phyloP scores from a whole-genome alignment of 2,329 filamentous ascomycete genomes.

The Cladosporium sp. region DNA sequence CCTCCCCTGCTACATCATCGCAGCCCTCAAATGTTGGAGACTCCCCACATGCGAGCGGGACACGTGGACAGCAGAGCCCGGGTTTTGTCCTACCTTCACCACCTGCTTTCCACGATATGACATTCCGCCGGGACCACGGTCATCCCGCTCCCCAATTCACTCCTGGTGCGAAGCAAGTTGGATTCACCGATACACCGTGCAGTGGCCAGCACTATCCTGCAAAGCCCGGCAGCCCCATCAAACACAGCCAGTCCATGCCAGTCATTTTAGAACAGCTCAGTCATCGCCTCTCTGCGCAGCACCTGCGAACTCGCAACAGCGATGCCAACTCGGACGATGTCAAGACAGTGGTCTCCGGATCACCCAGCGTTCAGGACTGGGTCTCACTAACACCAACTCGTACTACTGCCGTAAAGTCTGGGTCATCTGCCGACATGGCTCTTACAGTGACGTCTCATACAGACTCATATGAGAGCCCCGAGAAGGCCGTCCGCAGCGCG shows the following conservation, averaged over 20 bases:
- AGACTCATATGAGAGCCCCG: not conserved
- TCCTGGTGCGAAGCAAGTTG: not conserved
- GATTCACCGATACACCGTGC: not conserved
- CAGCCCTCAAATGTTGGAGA: not conserved
- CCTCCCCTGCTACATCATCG: slow-evolving; percentile 1
- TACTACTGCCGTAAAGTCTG: not conserved
- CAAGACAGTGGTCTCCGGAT: not conserved
- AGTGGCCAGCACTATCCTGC: not conserved
- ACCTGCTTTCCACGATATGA: not conserved
- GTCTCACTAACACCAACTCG: not conserved
- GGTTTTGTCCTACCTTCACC: not conserved
- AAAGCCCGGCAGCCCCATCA: not conserved
- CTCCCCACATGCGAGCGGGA: not conserved
- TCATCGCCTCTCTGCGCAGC: not conserved
- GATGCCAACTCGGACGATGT: not conserved
- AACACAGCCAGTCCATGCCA: slow-evolving; percentile 10
- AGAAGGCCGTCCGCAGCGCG: not conserved
- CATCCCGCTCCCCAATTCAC: not conserved
- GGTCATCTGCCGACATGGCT: not conserved
- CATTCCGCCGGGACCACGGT: not conserved
- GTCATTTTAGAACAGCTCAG: not conserved
- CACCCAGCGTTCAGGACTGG: not conserved
- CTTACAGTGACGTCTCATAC: not conserved
- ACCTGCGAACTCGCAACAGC: not conserved
- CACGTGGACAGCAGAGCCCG: not conserved